Base-by-base conservation (phyloP, 1,284 basidiomycete genomes). In the Lentinus polychrous region DNA sequence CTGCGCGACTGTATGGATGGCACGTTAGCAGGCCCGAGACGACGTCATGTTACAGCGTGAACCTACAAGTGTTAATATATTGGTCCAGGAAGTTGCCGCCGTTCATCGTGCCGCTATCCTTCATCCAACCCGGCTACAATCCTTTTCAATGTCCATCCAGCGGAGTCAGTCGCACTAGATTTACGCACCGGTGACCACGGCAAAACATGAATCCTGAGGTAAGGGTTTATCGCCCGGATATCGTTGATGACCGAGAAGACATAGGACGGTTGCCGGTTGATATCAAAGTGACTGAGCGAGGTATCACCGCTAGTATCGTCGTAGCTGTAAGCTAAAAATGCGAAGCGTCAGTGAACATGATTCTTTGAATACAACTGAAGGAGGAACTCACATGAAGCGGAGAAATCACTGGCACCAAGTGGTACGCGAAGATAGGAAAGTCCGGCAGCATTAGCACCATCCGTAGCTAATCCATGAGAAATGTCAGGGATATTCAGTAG, bases 71-170 rank as follows among this genome's bases (percentile, higher is more conserved):
- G 35, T 55, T 53, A 15, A 63, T 61, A 48, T 73, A 70, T 14
- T 60, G 50, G 3, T 59, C 64, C 12, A 66, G 55, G 52, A 78
- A 66, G 27, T 60, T 66, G 14, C 74, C 75, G 2, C 74, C 75
- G 3, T 70, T 61, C 67, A 76, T 72, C 2, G 66, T 66, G 3
- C 60, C 64, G 34, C 65, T 69, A 46, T 59, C 60, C 55, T 76
- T 78, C 74, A 77, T 75, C 76, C 76, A 78, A 10, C 62, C 74
- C 2, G 76, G 76, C 74, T 77, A 47, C 18, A 46, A 22, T 17
- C 24, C 24, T 32, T 46, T 20, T 53, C 43, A 44, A 44, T 10
- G 3, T 36, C 41, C 22, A 41, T 15, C 41, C 10, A 23, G 20
- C n/a, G 22, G 20, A 15, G 8, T 8, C 18, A 1, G 27, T 35